These are phyloP conservation scores for Boletus subparvulus DNA, from an alignment of 768 basidiomycete species.

Conservation along the genomic window DNA sequence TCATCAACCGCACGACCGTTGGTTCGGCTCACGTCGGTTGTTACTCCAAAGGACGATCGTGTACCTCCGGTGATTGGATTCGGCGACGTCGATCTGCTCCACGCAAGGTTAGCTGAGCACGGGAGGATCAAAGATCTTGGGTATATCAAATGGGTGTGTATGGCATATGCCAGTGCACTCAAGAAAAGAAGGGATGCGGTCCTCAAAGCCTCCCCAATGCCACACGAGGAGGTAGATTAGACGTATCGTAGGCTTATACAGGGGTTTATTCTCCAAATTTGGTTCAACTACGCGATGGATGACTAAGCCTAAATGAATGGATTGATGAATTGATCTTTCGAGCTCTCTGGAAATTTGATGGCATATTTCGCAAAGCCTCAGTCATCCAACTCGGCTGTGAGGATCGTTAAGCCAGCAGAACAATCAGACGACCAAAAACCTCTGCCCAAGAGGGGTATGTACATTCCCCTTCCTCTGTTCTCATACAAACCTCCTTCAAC, in stretches of 20 bases:
- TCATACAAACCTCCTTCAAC: conserved; percentile 8
- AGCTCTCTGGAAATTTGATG: conserved; percentile 40
- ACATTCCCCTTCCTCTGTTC: background rate
- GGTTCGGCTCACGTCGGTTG: conserved; percentile 62
- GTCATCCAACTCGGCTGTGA: conserved; percentile 58
- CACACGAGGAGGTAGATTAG: conserved; percentile 8
- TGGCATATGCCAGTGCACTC: conserved; percentile 70
- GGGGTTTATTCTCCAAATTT: background rate
- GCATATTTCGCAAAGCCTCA: conserved; percentile 69
- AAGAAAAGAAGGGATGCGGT: conserved; percentile 53
- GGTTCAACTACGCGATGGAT: conserved; percentile 9
- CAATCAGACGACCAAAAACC: conserved; percentile 41
- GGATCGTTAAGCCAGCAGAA: conserved; percentile 64
- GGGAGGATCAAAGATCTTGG: conserved; percentile 48
- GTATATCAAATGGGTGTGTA: conserved; percentile 71
- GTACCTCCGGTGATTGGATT: conserved; percentile 82
- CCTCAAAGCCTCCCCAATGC: conserved; percentile 14
- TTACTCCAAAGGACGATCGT: conserved; percentile 67
- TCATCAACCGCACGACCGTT: conserved; percentile 48
- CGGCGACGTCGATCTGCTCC: conserved; percentile 73
- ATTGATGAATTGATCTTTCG: conserved; percentile 10
- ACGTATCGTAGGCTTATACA: background rate
- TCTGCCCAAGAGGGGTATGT: conserved; percentile 56
- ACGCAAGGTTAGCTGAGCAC: conserved; percentile 63
- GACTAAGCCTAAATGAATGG: conserved; percentile 17